Evolutionary conservation across 176 grass and related monocot species (phyloP), one percentile per base, ranked within the genome.

Genomic region (Bolboschoenus planiculmis): DNA sequence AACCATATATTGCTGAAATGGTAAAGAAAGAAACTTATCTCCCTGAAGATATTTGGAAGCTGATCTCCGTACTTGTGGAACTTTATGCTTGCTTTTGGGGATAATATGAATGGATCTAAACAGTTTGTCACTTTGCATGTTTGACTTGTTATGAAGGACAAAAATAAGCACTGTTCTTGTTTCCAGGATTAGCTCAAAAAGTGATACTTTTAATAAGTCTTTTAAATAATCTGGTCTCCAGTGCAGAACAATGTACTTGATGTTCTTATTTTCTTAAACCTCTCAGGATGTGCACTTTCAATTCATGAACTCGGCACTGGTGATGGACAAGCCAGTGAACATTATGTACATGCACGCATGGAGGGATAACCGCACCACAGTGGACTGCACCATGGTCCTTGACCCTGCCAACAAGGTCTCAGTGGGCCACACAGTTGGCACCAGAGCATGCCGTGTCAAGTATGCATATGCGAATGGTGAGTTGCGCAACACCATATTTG

Each of bases 201-300:
- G 44, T 0, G 1, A 50, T 29, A 24, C 24, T 31, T 76, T 40
- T 15, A 46, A 13, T 72, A 5, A 27, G 67, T 44, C 10, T 10
- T 72, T 46, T 6, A 44, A 46, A 26, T 26, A 27, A 46, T 7
- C 39, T 72, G 39, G 26, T 3, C 1, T 68, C n/a, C 27, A 26
- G 39, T 26, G 39, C n/a, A 26, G 10, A 13, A 2, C 4, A 24
- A 10, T 72, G 10, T 26, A 14, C 46, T 21, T 72, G 13, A 33
- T 77, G 26, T 33, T 51, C 26, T 50, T n/a, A n/a, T 77, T 18
- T 53, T 9, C 14, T 51, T 33, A 20, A 77, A 42, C 4, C 1
- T 58, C 39, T 70, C 73, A 99, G 96, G 92, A 95, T 78, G 87
- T 87, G 84, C 87, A 87, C 14, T 95, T 99, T 83, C 96, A 99